phyloP scores from a whole-genome alignment of 2,329 filamentous ascomycete species.

The Cadophora malorum region DNA sequence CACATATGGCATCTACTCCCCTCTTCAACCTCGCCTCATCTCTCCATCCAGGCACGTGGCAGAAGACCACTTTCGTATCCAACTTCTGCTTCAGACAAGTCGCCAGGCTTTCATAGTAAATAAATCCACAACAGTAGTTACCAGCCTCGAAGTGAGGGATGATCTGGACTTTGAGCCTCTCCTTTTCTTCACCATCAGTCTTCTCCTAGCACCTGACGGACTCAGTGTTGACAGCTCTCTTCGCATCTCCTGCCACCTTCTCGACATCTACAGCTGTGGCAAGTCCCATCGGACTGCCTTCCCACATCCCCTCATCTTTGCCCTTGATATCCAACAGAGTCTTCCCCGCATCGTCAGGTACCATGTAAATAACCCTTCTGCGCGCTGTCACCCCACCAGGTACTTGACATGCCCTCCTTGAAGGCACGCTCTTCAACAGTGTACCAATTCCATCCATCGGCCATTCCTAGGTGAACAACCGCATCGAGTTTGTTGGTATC shows the following conservation, averaged over 20 bases:
- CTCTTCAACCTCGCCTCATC: conserved; percentile 5
- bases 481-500: not conserved
- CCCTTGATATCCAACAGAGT: conserved; percentile 13
- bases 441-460: conserved; percentile 5
- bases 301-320: not conserved
- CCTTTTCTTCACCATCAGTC: not conserved
- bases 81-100: conserved; percentile 4
- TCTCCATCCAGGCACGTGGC: conserved; percentile 4
- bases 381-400: conserved; percentile 11
- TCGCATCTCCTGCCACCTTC: not conserved
- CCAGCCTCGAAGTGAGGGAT: conserved; percentile 11
- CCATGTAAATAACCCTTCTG: not conserved
- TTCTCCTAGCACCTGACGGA: not conserved
- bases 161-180: not conserved
- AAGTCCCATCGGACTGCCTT: conserved; percentile 3
- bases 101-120: conserved; percentile 14
- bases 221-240: not conserved
- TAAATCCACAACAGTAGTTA: conserved; percentile 8
- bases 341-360: not conserved
- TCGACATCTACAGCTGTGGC: not conserved
- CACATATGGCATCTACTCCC: not conserved
- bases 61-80: conserved; percentile 14
- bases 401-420: conserved; percentile 12
- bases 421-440: not conserved
- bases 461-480: conserved; percentile 8